Base-by-base conservation (phyloP, 495 filamentous ascomycete genomes). In the Penicillium mononematosum region DNA sequence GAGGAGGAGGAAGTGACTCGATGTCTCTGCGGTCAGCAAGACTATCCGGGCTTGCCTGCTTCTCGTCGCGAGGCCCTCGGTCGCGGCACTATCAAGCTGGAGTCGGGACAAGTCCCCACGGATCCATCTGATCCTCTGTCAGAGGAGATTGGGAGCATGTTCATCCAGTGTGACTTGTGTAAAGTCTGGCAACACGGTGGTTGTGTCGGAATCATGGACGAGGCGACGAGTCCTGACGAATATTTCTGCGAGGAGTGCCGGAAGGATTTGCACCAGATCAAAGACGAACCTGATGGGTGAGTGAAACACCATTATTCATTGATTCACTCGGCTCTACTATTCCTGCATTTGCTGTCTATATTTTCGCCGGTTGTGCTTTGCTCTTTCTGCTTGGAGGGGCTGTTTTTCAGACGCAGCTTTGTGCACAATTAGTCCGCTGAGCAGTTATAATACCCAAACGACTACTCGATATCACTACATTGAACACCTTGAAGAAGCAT, bases 131-230 rank as follows among this genome's bases (percentile, higher is more conserved):
- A 79, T 50, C 38, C 70, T 17, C 74, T 90, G 46, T 82, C 86
- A 27, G 92, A 98, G 64, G 93, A 96, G 45, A 78, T 89, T 47
- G 93, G 94, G 38, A 92, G 93, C 16, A 87, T 98, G 71, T 99
- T 96, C 70, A 92, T 99, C 58, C 94, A 98, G 77, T 99, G 94
- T 83, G 94, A 99, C 72, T 78, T 84, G 47, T 99, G 94, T 75
- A 95, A 96, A 70, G 94, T 97, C 53, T 99, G 94, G 94, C 94
- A 99, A 67, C 94, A 99, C 65, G 95, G 94, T 67, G 92, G 91
- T 55, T 99, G 94, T 74, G 95, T 99, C 49, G 94, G 94, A 38
- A 96, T 99, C 61, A 92, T 91, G 81, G 91, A 96, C 59, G 91
- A 93, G 70, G 86, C 88, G 52, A 85, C 86, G 69, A 93, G 88